A percentile compares a stretch with the other conserved stretches of the same genome.
Conservation (phyloP, 1,284 basidiomycete species). For the Fomitiporia mediterranea region DNA sequence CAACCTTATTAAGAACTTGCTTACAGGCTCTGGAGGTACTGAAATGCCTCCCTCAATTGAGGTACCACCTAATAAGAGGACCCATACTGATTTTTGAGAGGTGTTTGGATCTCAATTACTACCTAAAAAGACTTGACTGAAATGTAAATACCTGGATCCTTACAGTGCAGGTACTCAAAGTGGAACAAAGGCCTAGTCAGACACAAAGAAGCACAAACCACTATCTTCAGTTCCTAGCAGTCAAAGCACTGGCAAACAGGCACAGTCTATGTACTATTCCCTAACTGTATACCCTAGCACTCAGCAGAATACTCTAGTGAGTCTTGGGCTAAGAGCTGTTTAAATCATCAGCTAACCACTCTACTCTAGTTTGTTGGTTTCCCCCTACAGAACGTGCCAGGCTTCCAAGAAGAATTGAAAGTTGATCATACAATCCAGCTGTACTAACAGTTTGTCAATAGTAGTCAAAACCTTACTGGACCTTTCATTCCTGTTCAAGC, state of each 20-base stretch:
- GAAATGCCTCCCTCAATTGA: too few species aligned
- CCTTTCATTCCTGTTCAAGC: constrained; percentile 30
- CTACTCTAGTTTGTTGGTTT: constrained; percentile 1
- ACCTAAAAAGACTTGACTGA: too few species aligned
- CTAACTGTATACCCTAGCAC: constrained; percentile 40
- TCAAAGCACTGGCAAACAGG: constrained; percentile 37
- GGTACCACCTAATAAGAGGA: too few species aligned
- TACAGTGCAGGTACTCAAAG: too few species aligned
- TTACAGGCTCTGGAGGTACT: too few species aligned
- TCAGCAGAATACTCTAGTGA: constrained; percentile 36
- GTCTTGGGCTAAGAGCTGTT: background rate
- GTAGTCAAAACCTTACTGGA: constrained; percentile 12
- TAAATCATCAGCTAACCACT: background rate
- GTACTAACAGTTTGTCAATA: constrained; percentile 33
- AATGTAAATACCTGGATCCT: too few species aligned
- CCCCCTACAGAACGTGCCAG: constrained; percentile 29
- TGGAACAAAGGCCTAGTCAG: too few species aligned
- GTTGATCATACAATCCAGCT: constrained; percentile 54
- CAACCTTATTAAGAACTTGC: too few species aligned
- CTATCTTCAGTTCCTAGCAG: constrained; percentile 45
- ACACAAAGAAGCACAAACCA: too few species aligned
- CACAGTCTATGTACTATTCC: constrained; percentile 70
- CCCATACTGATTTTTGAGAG: too few species aligned
- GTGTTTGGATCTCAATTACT: too few species aligned
- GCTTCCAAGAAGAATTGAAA: constrained; percentile 49